phyloP scores from a whole-genome alignment of 306 rosid species.

The Lagenaria siceraria region DNA sequence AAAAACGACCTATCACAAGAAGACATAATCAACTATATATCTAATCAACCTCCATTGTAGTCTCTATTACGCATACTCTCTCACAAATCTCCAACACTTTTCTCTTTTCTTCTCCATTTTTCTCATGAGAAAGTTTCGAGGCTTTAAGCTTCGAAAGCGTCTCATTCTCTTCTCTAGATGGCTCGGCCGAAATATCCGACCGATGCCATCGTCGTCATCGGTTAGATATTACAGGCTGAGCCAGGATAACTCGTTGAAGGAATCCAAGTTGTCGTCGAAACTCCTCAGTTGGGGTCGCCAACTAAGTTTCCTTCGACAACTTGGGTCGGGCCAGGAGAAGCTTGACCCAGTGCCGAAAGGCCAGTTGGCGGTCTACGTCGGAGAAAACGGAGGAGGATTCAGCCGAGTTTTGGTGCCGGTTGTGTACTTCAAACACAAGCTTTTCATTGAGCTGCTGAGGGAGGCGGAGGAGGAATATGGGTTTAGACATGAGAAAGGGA shows the following conservation, averaged over 20 bases:
- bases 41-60: not conserved
- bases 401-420: conserved; percentile 74
- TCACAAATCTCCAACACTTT: not conserved
- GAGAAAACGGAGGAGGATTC: conserved; percentile 53
- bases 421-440: conserved; percentile 71
- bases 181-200: not conserved
- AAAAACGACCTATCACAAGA: not conserved
- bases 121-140: not conserved
- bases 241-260: not conserved
- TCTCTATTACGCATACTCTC: not conserved
- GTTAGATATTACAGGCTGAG: not conserved
- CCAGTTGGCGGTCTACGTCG: conserved; percentile 75
- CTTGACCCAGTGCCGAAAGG: conserved; percentile 60
- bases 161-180: not conserved
- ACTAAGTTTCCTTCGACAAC: conserved; percentile 9
- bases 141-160: not conserved
- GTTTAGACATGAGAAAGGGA: conserved; percentile 61
- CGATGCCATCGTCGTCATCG: not conserved
- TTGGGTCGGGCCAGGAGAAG: conserved; percentile 18
- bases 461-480: conserved; percentile 73
- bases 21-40: not conserved
- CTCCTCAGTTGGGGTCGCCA: conserved; percentile 46
- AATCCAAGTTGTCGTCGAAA: conserved; percentile 15
- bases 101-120: not conserved
- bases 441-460: conserved; percentile 50